Evolutionary conservation across 148 eudicot genomes (phyloP).

Genomic region (Arctostaphylos glauca): DNA sequence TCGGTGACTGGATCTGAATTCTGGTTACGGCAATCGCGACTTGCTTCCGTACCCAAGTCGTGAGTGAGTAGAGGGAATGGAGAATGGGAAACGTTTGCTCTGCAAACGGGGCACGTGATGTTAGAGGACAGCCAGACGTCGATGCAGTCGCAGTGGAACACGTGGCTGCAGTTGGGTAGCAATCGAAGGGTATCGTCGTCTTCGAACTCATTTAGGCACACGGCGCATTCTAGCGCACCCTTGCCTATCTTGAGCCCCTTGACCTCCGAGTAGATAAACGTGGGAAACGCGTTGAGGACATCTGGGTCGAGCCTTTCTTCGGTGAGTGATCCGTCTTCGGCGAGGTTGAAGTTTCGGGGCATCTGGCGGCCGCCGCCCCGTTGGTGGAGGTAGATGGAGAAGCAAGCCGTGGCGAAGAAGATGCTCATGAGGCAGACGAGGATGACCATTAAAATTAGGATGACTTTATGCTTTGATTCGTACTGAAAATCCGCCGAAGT

Average conservation of each 20-base stretch:
- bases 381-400: constrained; percentile 33
- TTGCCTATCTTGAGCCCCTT: constrained; percentile 35
- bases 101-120: constrained; percentile 55
- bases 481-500: background rate
- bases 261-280: constrained; percentile 42
- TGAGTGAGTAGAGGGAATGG: background rate
- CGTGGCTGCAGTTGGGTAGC: constrained; percentile 50
- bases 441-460: constrained; percentile 27
- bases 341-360: background rate
- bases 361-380: constrained; percentile 6
- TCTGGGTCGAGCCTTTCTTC: constrained; percentile 32
- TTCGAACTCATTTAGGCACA: constrained; percentile 49
- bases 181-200: constrained; percentile 36
- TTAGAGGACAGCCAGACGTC: constrained; percentile 42
- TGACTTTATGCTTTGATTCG: background rate
- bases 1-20: background rate
- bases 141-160: constrained; percentile 50
- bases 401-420: constrained; percentile 31
- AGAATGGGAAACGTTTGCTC: constrained; percentile 16
- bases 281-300: constrained; percentile 36
- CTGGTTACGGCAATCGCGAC: background rate
- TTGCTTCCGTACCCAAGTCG: background rate
- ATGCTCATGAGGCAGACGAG: constrained; percentile 29
- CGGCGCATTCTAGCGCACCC: constrained; percentile 43
- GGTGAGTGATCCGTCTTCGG: background rate